These are phyloP conservation scores for Ustilaginoidea virens DNA, from an alignment of 2,329 filamentous ascomycete species.

Conservation along the genomic window DNA sequence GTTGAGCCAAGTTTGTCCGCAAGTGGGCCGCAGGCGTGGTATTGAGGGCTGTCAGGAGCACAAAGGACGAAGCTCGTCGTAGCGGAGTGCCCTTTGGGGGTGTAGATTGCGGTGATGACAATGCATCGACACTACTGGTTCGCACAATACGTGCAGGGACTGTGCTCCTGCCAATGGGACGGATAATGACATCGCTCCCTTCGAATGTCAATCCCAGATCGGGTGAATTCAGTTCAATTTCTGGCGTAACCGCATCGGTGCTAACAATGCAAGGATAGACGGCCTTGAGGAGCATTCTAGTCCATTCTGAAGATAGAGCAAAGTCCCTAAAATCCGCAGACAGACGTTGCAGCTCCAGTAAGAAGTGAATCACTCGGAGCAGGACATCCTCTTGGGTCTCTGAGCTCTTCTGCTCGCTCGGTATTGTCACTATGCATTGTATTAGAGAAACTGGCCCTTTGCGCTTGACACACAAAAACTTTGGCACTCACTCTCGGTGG, in stretches of 20 bases:
- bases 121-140: slow-evolving; percentile 44
- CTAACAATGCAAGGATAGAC: slow-evolving; percentile 83
- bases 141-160: slow-evolving; percentile 56
- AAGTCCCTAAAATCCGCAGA: slow-evolving; percentile 74
- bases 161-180: slow-evolving; percentile 46
- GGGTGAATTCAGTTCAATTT: slow-evolving; percentile 74
- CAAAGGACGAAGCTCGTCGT: slow-evolving; percentile 76
- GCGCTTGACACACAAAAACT: too few relatives aligned
- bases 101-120: slow-evolving; percentile 30
- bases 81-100: slow-evolving; percentile 44
- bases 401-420: slow-evolving; percentile 30
- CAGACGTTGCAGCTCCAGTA: slow-evolving; percentile 62
- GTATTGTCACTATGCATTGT: too few relatives aligned
- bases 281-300: slow-evolving; percentile 62
- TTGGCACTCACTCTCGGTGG: too few relatives aligned
- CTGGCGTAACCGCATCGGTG: slow-evolving; percentile 66
- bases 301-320: slow-evolving; percentile 62
- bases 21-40: slow-evolving; percentile 38
- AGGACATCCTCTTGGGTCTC: slow-evolving; percentile 46
- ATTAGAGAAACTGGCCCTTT: too few relatives aligned
- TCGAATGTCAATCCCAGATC: slow-evolving; percentile 73
- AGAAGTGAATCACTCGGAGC: slow-evolving; percentile 61
- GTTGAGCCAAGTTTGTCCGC: slow-evolving; percentile 14
- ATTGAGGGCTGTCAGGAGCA: slow-evolving; percentile 64
- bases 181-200: slow-evolving; percentile 70